These are phyloP conservation scores for Coemansia sp. DNA, from an alignment of 192 early-diverging fungal genomes.

Conservation along the genomic window DNA sequence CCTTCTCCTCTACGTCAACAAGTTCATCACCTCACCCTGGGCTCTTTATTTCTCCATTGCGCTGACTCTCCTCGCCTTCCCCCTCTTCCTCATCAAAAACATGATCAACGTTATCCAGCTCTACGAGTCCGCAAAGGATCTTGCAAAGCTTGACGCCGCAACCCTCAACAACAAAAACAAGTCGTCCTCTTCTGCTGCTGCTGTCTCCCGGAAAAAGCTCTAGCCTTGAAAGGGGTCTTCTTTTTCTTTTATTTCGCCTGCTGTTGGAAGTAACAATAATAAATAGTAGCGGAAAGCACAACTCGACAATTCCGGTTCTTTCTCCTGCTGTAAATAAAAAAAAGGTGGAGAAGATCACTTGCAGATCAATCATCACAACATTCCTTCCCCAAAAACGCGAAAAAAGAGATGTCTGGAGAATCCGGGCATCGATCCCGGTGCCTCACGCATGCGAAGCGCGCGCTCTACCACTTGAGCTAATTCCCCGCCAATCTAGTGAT, in stretches of 20 bases:
- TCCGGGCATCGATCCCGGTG: slow-evolving; percentile 18
- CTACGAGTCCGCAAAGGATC: slow-evolving; percentile 74
- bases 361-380: not conserved
- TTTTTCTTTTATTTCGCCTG: not conserved
- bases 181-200: not conserved
- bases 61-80: slow-evolving; percentile 55
- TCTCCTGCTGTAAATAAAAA: not conserved
- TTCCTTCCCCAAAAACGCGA: not conserved
- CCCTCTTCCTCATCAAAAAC: slow-evolving; percentile 87
- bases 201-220: not conserved
- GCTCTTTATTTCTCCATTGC: slow-evolving; percentile 23
- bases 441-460: slow-evolving; percentile 13
- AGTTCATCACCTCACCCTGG: slow-evolving; percentile 30
- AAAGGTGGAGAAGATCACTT: not conserved
- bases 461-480: slow-evolving; percentile 21
- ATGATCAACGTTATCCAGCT: slow-evolving; percentile 93
- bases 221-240: not conserved
- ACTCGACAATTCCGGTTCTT: too few relatives aligned
- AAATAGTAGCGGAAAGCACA: not conserved
- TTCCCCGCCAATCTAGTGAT: not conserved
- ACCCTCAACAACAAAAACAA: slow-evolving; percentile 21
- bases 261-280: not conserved
- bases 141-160: slow-evolving; percentile 69
- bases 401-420: slow-evolving; percentile 7
- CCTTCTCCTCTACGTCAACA: slow-evolving; percentile 80